These are phyloP conservation scores for Penicillium crystallinum DNA, from an alignment of 495 filamentous ascomycete genomes.

Conservation along the genomic window DNA sequence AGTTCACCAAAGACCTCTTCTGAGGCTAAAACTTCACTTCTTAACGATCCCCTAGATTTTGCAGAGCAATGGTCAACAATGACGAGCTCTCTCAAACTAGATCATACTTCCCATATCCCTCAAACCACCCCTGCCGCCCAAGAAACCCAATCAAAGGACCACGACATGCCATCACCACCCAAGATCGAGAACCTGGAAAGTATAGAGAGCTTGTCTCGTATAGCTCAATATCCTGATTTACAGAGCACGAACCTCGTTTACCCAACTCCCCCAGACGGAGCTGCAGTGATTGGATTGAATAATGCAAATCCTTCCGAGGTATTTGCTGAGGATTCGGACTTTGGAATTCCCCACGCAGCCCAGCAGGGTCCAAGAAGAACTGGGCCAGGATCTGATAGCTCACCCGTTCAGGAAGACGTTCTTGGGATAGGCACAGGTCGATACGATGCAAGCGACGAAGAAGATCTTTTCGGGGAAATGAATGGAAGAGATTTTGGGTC, in stretches of 20 bases:
- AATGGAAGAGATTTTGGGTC: conserved; percentile 73
- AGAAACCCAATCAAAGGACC: conserved; percentile 21
- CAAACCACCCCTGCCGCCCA: conserved; percentile 28
- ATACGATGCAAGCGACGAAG: conserved; percentile 47
- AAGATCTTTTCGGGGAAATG: conserved; percentile 66
- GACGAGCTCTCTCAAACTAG: conserved; percentile 24
- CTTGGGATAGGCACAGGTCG: conserved; percentile 36
- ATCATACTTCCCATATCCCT: conserved; percentile 8
- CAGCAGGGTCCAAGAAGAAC: conserved; percentile 16
- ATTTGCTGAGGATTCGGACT: conserved; percentile 30
- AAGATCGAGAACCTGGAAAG: conserved; percentile 24
- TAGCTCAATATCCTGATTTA: conserved; percentile 47
- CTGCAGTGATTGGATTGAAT: conserved; percentile 39
- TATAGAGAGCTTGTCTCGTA: conserved; percentile 44
- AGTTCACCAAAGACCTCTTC: conserved; percentile 17
- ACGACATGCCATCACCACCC: conserved; percentile 22
- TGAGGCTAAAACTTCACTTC: conserved; percentile 6
- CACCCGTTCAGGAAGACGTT: conserved; percentile 7
- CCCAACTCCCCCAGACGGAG: conserved; percentile 79
- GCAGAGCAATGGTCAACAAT: conserved; percentile 63
- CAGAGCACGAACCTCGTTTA: conserved; percentile 64
- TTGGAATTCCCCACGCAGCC: conserved; percentile 14
- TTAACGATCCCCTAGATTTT: conserved; percentile 56
- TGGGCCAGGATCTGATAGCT: conserved; percentile 15
- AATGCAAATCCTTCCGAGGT: conserved; percentile 19